Percentiles rank a stretch among this genome's conserved stretches.
Conservation (phyloP, 139 green algal species). For the Chlamydomonas incerta region DNA sequence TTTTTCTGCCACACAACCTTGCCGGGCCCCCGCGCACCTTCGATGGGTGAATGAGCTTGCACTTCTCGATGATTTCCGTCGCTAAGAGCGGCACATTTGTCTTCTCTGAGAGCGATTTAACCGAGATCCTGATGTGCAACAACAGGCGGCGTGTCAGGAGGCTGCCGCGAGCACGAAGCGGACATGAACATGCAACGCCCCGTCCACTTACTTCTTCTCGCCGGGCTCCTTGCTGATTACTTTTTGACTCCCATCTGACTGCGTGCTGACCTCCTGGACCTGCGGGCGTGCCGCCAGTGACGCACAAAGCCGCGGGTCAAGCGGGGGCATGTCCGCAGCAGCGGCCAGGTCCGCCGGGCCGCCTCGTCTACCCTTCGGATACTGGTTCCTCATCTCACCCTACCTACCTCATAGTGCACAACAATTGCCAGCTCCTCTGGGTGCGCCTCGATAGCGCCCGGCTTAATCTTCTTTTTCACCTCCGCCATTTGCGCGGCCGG, state of each 20-base stretch:
- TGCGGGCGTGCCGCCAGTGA: background rate
- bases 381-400: no score
- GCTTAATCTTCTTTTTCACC: conserved; percentile 57
- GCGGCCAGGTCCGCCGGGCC: background rate
- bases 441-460: conserved; percentile 61
- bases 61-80: conserved; percentile 78
- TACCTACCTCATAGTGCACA: conserved; percentile 72
- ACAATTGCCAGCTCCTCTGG: conserved; percentile 62
- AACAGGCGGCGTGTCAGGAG: no score
- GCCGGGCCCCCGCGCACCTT: conserved; percentile 54
- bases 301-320: background rate
- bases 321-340: conserved; percentile 1
- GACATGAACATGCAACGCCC: no score
- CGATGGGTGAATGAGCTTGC: conserved; percentile 84
- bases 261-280: conserved; percentile 23
- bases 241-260: conserved; percentile 50
- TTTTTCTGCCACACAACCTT: background rate
- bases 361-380: no score
- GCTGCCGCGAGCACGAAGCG: no score
- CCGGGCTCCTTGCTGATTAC: conserved; percentile 52
- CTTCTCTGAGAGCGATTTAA: conserved; percentile 66
- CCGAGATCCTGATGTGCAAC: conserved; percentile 65
- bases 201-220: conserved; percentile 58
- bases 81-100: conserved; percentile 73
- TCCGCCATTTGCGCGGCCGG: no score